phyloP scores from a whole-genome alignment of 495 filamentous ascomycete species.

The Parathielavia appendiculata region DNA sequence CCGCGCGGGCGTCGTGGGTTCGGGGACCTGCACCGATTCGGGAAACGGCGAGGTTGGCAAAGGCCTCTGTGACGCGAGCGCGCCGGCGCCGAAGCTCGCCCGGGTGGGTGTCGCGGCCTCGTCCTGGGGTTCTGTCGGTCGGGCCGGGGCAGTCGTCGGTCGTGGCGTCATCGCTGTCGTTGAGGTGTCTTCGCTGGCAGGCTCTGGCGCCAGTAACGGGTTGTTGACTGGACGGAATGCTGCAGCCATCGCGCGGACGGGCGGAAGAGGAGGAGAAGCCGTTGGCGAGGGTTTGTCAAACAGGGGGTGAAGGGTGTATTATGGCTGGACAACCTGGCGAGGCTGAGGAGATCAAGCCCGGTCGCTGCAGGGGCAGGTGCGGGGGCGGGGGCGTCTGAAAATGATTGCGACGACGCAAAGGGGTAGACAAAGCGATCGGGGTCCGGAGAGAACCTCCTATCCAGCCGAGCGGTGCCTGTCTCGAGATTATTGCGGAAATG shows the following conservation, averaged over 20 bases:
- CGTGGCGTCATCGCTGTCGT: slow-evolving; percentile 59
- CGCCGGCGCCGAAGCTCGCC: slow-evolving; percentile 45
- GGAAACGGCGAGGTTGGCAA: slow-evolving; percentile 55
- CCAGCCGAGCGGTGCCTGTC: slow-evolving; percentile 14
- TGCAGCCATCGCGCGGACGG: slow-evolving; percentile 37
- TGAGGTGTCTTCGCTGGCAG: slow-evolving; percentile 44
- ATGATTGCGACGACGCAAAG: slow-evolving; percentile 28
- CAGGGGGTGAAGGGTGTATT: slow-evolving; percentile 24
- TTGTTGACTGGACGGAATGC: slow-evolving; percentile 76
- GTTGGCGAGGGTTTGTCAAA: slow-evolving; percentile 10
- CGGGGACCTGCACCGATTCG: slow-evolving; percentile 46
- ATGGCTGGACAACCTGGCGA: slow-evolving; percentile 32
- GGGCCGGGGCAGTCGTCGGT: slow-evolving; percentile 42
- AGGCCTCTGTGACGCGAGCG: slow-evolving; percentile 52
- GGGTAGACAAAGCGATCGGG: slow-evolving; percentile 24
- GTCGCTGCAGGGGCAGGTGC: slow-evolving; percentile 33
- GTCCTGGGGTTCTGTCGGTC: slow-evolving; percentile 37
- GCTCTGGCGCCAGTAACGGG: slow-evolving; percentile 51
- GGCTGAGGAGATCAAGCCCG: slow-evolving; percentile 33
- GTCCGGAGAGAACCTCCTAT: neutral
- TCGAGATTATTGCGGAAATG: slow-evolving; percentile 18
- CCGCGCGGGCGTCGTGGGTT: slow-evolving; percentile 38
- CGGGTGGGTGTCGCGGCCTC: slow-evolving; percentile 59
- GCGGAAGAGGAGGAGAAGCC: slow-evolving; percentile 4
- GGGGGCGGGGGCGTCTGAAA: slow-evolving; percentile 30